Evolutionary conservation across 192 early-diverging fungal species (phyloP).

Genomic region (Gamsiella multidivaricata): DNA sequence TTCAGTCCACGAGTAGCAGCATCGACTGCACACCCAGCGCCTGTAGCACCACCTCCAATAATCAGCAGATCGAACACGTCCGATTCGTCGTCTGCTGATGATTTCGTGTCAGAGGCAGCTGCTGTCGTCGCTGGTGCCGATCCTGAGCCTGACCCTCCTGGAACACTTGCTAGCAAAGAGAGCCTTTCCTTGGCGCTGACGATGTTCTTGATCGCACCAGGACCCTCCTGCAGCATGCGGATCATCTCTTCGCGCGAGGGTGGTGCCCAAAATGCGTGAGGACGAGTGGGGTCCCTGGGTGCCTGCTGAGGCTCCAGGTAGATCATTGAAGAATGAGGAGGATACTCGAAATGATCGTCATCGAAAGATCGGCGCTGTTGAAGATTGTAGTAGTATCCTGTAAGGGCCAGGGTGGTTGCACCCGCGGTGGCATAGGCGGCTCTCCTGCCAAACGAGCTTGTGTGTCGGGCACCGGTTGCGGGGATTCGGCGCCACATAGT

Average conservation of each 20-base stretch:
- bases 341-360: slow-evolving; percentile 29
- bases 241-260: slow-evolving; percentile 81
- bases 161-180: not conserved
- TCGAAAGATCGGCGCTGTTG: slow-evolving; percentile 7
- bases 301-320: slow-evolving; percentile 42
- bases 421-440: slow-evolving; percentile 41
- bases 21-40: slow-evolving; percentile 91
- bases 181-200: slow-evolving; percentile 39
- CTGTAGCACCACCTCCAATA: slow-evolving; percentile 96
- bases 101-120: slow-evolving; percentile 1
- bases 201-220: slow-evolving; percentile 57
- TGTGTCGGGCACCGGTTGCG: slow-evolving; percentile 15
- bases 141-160: slow-evolving; percentile 12
- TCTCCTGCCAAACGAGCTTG: slow-evolving; percentile 19
- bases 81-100: slow-evolving; percentile 25
- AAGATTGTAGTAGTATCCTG: slow-evolving; percentile 36
- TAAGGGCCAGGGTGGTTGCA: slow-evolving; percentile 31
- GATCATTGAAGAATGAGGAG: slow-evolving; percentile 47
- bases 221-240: slow-evolving; percentile 65
- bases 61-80: slow-evolving; percentile 86
- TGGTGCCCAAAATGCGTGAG: slow-evolving; percentile 79
- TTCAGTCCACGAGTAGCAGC: slow-evolving; percentile 92
- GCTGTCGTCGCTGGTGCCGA: not conserved
- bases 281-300: slow-evolving; percentile 49
- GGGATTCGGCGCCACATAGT: slow-evolving; percentile 50